A percentile compares a stretch with the other conserved stretches of the same genome.
These are phyloP conservation scores for Orychophragmus violaceus DNA, from an alignment of 345 rosid species.

Conservation along the genomic window DNA sequence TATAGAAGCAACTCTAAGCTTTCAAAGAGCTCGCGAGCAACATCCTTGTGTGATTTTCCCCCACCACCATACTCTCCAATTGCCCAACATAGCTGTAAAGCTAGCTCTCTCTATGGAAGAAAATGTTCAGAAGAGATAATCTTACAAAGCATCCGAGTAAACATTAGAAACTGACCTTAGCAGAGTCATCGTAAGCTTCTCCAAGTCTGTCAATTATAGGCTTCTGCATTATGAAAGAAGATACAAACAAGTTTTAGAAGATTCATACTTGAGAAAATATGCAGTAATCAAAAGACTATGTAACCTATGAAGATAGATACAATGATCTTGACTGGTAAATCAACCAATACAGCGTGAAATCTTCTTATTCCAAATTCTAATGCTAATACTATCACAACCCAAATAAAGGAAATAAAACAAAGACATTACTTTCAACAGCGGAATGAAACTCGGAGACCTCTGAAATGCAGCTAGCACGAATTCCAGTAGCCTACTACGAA, in stretches of 20 bases:
- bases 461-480: constrained; percentile 89
- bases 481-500: constrained; percentile 72
- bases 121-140: not conserved
- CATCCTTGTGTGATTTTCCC: constrained; percentile 76
- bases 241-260: not conserved
- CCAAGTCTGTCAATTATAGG: constrained; percentile 90
- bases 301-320: not conserved
- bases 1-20: constrained; percentile 85
- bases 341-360: not conserved
- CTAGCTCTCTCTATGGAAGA: constrained; percentile 66
- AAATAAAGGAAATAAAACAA: not conserved
- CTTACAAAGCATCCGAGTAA: not conserved
- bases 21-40: constrained; percentile 96
- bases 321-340: not conserved
- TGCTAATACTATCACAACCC: not conserved
- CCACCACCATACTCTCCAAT: constrained; percentile 98
- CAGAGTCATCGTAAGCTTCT: constrained; percentile 86
- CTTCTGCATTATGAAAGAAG: constrained; percentile 51
- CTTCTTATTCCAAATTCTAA: not conserved
- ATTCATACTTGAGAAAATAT: constrained; percentile 1
- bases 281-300: not conserved
- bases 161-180: constrained; percentile 55
- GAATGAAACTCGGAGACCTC: constrained; percentile 71
- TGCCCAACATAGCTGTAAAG: constrained; percentile 95
- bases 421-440: constrained; percentile 65